Percentiles rank a stretch among this genome's conserved stretches.
These are phyloP conservation scores for Rhinocladiella mackenziei DNA, from an alignment of 2,329 filamentous ascomycete species.

Conservation along the genomic window DNA sequence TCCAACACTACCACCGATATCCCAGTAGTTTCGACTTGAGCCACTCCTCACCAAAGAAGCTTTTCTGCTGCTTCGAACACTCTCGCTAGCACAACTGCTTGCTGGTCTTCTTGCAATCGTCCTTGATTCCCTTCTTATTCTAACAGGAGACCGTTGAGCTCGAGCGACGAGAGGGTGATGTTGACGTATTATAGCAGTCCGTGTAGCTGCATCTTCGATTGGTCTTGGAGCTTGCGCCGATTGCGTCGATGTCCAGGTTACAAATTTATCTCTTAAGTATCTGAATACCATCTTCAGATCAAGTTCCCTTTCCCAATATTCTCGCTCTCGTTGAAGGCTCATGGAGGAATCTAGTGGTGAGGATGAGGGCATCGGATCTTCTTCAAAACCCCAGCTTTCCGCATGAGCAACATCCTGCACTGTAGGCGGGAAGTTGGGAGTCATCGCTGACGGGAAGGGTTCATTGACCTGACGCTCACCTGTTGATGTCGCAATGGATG, in stretches of 20 bases:
- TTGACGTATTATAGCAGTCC: slow-evolving; percentile 78
- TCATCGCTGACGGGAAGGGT: slow-evolving; percentile 21
- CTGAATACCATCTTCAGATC: slow-evolving; percentile 89
- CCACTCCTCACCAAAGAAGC: slow-evolving; percentile 53
- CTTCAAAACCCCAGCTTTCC: slow-evolving; percentile 64
- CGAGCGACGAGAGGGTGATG: slow-evolving; percentile 76
- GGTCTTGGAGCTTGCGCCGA: slow-evolving; percentile 45
- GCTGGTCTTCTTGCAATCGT: slow-evolving; percentile 47
- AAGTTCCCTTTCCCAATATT: slow-evolving; percentile 91
- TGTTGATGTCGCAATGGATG: slow-evolving; percentile 32
- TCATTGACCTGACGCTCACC: slow-evolving; percentile 4
- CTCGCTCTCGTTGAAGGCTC: slow-evolving; percentile 53
- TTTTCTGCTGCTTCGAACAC: slow-evolving; percentile 67
- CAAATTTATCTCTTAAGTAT: slow-evolving; percentile 74
- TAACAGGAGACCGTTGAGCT: slow-evolving; percentile 53
- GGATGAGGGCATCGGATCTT: slow-evolving; percentile 49
- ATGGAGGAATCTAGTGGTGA: slow-evolving; percentile 41
- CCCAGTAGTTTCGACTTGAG: slow-evolving; percentile 86
- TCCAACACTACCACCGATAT: slow-evolving; percentile 75
- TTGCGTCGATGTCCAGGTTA: slow-evolving; percentile 38
- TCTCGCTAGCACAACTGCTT: slow-evolving; percentile 82
- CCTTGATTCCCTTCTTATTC: slow-evolving; percentile 34
- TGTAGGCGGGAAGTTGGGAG: slow-evolving; percentile 50
- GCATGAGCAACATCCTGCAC: slow-evolving; percentile 47
- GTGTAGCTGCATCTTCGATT: slow-evolving; percentile 63